A percentile compares a stretch with the other conserved stretches of the same genome.
Evolutionary conservation across 441 rosid species (phyloP).

Genomic region (Flueggea neowawraea): DNA sequence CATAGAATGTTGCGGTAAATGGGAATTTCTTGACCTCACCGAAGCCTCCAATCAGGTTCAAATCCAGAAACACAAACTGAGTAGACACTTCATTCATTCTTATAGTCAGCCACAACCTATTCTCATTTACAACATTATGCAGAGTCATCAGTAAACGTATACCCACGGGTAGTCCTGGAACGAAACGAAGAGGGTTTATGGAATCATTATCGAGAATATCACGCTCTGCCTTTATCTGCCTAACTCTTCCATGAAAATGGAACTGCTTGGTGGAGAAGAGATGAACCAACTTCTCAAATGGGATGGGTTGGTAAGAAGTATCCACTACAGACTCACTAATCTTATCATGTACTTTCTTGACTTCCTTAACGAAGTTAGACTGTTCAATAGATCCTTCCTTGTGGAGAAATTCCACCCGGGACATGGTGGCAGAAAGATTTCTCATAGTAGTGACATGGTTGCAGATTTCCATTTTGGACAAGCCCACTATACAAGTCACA

Average conservation of each 20-base stretch:
- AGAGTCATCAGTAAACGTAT: slow-evolving; percentile 57
- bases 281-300: slow-evolving; percentile 35
- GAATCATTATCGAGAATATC: slow-evolving; percentile 62
- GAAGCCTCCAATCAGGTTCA: slow-evolving; percentile 27
- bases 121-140: slow-evolving; percentile 36
- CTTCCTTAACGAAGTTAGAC: slow-evolving; percentile 52
- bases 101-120: slow-evolving; percentile 74
- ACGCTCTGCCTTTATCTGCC: slow-evolving; percentile 47
- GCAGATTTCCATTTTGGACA: slow-evolving; percentile 46
- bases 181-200: slow-evolving; percentile 59
- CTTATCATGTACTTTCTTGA: slow-evolving; percentile 38
- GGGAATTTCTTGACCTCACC: slow-evolving; percentile 37
- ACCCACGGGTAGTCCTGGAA: slow-evolving; percentile 73
- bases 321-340: slow-evolving; percentile 22
- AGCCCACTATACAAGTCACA: slow-evolving; percentile 44
- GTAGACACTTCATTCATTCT: slow-evolving; percentile 37
- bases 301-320: slow-evolving; percentile 19
- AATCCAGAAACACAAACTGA: slow-evolving; percentile 67
- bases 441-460: slow-evolving; percentile 33
- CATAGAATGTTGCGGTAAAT: slow-evolving; percentile 49
- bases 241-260: slow-evolving; percentile 31
- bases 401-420: slow-evolving; percentile 40
- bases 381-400: slow-evolving; percentile 42
- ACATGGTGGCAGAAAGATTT: slow-evolving; percentile 49
- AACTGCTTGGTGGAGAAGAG: slow-evolving; percentile 48